Evolutionary conservation across 139 green algal genomes (phyloP).

Genomic region (Chlamydomonas urium): DNA sequence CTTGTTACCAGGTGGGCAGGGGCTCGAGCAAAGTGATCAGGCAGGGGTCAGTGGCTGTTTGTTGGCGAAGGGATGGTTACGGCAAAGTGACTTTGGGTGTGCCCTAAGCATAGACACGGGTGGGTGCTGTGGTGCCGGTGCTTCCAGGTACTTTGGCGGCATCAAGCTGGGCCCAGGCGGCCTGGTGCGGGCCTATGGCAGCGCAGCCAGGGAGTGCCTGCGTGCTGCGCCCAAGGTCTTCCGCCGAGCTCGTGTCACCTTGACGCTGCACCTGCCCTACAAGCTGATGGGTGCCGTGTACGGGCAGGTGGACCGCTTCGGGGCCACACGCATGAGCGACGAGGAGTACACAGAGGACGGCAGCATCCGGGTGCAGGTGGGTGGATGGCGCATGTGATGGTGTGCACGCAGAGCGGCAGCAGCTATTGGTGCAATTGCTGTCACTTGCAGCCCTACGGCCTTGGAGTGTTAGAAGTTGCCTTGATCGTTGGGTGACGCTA

Average conservation of each 20-base stretch:
- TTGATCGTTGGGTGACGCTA: no score
- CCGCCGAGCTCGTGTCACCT: background rate
- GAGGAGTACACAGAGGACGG: constrained; percentile 28
- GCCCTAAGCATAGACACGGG: no score
- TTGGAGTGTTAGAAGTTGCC: no score
- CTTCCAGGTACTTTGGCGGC: constrained; percentile 74
- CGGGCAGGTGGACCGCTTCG: constrained; percentile 29
- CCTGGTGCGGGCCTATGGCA: constrained; percentile 72
- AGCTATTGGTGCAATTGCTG: no score
- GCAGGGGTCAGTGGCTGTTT: no score
- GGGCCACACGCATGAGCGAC: constrained; percentile 18
- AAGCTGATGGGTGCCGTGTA: constrained; percentile 42
- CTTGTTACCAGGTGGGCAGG: constrained; percentile 58
- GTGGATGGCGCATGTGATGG: no score
- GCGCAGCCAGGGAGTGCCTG: constrained; percentile 66
- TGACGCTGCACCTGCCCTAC: background rate
- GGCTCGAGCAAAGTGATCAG: background rate
- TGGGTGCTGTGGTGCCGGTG: constrained; percentile 6
- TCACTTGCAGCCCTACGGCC: no score
- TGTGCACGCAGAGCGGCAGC: no score
- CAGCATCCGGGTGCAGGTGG: constrained; percentile 17
- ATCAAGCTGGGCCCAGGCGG: constrained; percentile 84
- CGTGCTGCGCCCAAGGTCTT: constrained; percentile 44
- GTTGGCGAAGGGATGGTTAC: no score
- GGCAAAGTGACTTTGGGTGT: no score